Evolutionary conservation across 768 basidiomycete species (phyloP).

Genomic region (Nevesoporus exiguus): DNA sequence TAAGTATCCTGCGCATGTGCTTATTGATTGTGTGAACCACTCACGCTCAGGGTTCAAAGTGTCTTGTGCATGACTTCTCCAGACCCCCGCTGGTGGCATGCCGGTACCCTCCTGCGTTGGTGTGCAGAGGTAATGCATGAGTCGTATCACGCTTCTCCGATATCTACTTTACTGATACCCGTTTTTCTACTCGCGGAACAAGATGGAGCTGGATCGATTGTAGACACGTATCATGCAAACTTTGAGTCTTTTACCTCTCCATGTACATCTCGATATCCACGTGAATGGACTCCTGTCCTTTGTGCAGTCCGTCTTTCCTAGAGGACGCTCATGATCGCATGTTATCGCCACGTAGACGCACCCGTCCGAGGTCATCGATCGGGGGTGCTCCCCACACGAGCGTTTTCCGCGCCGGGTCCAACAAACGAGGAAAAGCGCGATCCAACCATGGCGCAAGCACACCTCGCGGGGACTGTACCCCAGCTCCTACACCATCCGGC

Average conservation of each 20-base stretch:
- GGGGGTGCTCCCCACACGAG: slow-evolving; percentile 72
- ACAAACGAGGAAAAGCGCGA: slow-evolving; percentile 43
- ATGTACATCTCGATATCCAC: slow-evolving; percentile 1
- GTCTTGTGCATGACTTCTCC: slow-evolving; percentile 51
- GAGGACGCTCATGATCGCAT: background rate
- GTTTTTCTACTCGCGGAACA: background rate
- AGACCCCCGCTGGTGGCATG: slow-evolving; percentile 51
- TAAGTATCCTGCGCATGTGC: background rate
- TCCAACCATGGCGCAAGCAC: slow-evolving; percentile 44
- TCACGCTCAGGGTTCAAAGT: background rate
- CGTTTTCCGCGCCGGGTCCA: slow-evolving; percentile 62
- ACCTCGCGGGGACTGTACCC: slow-evolving; percentile 31
- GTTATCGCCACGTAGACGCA: slow-evolving; percentile 18
- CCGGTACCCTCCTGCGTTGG: slow-evolving; percentile 42
- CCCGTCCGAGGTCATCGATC: slow-evolving; percentile 56
- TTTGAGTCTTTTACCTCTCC: background rate
- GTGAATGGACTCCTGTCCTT: too few species aligned
- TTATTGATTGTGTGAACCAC: background rate
- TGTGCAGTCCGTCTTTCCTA: background rate
- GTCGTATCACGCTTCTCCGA: slow-evolving; percentile 5
- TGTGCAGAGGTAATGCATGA: slow-evolving; percentile 62
- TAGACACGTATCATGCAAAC: background rate
- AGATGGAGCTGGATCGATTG: slow-evolving; percentile 5
- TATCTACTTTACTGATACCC: background rate
- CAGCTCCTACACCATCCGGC: too few species aligned